These are phyloP conservation scores for Phylloporus arenicola DNA, from an alignment of 768 basidiomycete genomes.

Conservation along the genomic window DNA sequence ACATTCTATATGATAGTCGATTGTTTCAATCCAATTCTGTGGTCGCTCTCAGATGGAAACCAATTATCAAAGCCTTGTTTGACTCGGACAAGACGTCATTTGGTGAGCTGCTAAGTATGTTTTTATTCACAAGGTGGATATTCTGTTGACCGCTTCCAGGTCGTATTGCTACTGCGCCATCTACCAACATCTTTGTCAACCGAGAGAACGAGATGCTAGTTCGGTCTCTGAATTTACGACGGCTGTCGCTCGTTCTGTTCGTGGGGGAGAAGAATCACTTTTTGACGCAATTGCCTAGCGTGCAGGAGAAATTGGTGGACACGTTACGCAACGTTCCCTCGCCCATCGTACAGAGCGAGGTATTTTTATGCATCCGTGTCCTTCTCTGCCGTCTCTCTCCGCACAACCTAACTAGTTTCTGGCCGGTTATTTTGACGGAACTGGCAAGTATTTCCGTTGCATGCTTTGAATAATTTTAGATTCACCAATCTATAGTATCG, in stretches of 20 bases:
- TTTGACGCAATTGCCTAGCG: conserved; percentile 79
- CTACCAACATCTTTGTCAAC: conserved; percentile 95
- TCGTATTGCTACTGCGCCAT: conserved; percentile 77
- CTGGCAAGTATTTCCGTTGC: conserved; percentile 46
- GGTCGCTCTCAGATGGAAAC: conserved; percentile 62
- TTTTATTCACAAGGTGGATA: conserved; percentile 24
- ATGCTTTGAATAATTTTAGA: background rate
- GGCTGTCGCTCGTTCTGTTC: conserved; percentile 83
- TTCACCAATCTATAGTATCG: conserved; percentile 57
- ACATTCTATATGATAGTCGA: conserved; percentile 79
- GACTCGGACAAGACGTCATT: conserved; percentile 85
- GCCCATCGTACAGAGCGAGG: conserved; percentile 87
- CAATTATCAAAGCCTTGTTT: conserved; percentile 73
- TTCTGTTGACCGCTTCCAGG: conserved; percentile 37
- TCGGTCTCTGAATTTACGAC: conserved; percentile 79
- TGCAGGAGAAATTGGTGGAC: conserved; percentile 97
- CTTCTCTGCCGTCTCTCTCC: conserved; percentile 85
- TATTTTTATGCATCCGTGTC: conserved; percentile 89
- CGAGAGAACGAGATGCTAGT: conserved; percentile 89
- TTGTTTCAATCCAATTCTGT: conserved; percentile 73
- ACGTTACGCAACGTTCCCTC: conserved; percentile 75
- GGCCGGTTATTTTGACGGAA: conserved; percentile 94
- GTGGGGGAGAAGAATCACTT: conserved; percentile 89
- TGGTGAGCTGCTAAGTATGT: conserved; percentile 73
- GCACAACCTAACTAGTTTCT: conserved; percentile 91